Conservation (phyloP, 371 early-diverging fungal species). For the Mortierella sp. region DNA sequence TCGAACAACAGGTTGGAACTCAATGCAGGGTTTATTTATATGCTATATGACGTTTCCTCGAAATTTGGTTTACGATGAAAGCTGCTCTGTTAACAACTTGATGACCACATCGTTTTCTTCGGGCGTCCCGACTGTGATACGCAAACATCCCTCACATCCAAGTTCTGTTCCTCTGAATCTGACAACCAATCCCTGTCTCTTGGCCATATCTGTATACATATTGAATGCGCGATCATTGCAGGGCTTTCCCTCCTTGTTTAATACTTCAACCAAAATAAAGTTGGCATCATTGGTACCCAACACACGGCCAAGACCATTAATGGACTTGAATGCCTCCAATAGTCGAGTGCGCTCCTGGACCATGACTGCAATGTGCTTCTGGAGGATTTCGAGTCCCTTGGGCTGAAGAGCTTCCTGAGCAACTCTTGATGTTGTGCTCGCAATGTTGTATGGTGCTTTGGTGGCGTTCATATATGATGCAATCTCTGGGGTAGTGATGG, state of each 20-base stretch:
- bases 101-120: slow-evolving; percentile 80
- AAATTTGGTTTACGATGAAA: slow-evolving; percentile 23
- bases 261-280: slow-evolving; percentile 90
- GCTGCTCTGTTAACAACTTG: slow-evolving; percentile 60
- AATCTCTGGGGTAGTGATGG: slow-evolving; percentile 83
- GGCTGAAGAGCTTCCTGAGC: slow-evolving; percentile 84
- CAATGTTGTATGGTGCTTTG: slow-evolving; percentile 98
- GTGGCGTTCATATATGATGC: slow-evolving; percentile 93
- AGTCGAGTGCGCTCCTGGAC: slow-evolving; percentile 74
- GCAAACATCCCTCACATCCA: slow-evolving; percentile 93
- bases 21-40: not conserved
- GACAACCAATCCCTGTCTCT: slow-evolving; percentile 87
- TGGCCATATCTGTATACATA: slow-evolving; percentile 89
- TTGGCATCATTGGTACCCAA: slow-evolving; percentile 94
- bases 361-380: slow-evolving; percentile 66
- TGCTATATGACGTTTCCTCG: not conserved
- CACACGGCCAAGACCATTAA: slow-evolving; percentile 75
- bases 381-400: slow-evolving; percentile 80
- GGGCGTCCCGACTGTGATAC: slow-evolving; percentile 93
- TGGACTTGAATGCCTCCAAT: slow-evolving; percentile 64
- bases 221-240: slow-evolving; percentile 78
- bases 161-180: slow-evolving; percentile 93
- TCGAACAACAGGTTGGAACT: not conserved
- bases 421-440: slow-evolving; percentile 84
- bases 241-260: slow-evolving; percentile 73